Conservation (phyloP, 768 basidiomycete species). For the Lactarius pseudohatsudake region DNA sequence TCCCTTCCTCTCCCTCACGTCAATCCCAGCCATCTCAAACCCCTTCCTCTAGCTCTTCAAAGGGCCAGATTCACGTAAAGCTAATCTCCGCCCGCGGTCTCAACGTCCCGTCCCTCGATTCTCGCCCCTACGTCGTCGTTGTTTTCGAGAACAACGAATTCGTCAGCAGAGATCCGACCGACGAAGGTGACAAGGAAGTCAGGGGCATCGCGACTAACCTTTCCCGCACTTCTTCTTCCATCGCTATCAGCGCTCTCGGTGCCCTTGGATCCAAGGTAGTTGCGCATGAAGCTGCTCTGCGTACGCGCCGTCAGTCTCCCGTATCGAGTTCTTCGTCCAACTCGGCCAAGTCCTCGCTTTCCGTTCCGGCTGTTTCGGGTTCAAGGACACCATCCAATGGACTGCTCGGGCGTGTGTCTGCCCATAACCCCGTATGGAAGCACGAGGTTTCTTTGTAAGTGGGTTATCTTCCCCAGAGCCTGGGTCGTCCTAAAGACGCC, state of each 20-base stretch:
- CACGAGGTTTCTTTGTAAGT: conserved; percentile 97
- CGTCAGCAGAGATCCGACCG: conserved; percentile 85
- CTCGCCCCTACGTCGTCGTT: conserved; percentile 91
- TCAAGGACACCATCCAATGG: conserved; percentile 35
- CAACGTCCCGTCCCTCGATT: conserved; percentile 61
- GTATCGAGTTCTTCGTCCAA: conserved; percentile 24
- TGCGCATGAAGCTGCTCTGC: conserved; percentile 29
- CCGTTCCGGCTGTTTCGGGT: conserved; percentile 28
- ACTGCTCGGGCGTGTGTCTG: conserved; percentile 59
- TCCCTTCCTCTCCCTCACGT: conserved; percentile 31
- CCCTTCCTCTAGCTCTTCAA: conserved; percentile 40
- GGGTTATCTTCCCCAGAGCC: conserved; percentile 16
- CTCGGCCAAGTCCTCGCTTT: conserved; percentile 29
- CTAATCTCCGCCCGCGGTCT: conserved; percentile 89
- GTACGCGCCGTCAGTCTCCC: conserved; percentile 23
- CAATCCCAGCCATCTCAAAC: conserved; percentile 36
- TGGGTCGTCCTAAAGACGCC: conserved; percentile 11
- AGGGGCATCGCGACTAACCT: conserved; percentile 69
- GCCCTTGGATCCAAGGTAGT: conserved; percentile 55
- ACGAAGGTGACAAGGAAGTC: conserved; percentile 84
- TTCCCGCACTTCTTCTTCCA: conserved; percentile 58
- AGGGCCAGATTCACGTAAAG: conserved; percentile 91
- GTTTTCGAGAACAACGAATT: conserved; percentile 99
- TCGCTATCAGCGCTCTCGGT: conserved; percentile 63
- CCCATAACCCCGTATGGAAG: conserved; percentile 97